These are phyloP conservation scores for Taphrina betulina DNA, from an alignment of 1,139 yeast species.

Conservation along the genomic window DNA sequence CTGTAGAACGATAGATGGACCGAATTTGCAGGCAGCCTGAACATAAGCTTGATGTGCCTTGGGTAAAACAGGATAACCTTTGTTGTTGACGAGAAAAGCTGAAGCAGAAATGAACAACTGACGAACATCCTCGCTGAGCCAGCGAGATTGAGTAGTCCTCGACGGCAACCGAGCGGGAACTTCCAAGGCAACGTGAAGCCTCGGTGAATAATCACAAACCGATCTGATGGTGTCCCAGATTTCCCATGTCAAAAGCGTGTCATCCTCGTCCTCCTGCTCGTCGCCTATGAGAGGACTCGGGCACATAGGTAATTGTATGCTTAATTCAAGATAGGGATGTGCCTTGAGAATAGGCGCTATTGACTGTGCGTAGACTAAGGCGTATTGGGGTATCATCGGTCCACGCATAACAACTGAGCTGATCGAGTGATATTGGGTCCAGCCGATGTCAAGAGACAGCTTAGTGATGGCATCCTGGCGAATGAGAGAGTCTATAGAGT, in stretches of 20 bases:
- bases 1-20: constrained; percentile 44
- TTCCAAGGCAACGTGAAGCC: constrained; percentile 58
- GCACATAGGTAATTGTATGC: constrained; percentile 24
- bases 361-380: constrained; percentile 24
- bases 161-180: constrained; percentile 55
- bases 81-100: constrained; percentile 57
- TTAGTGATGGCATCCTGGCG: constrained; percentile 21
- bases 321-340: constrained; percentile 20
- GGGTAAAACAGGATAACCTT: constrained; percentile 61
- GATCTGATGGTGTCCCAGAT: constrained; percentile 64
- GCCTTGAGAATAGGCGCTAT: constrained; percentile 18
- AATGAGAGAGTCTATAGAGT: constrained; percentile 27
- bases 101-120: constrained; percentile 56
- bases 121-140: constrained; percentile 66
- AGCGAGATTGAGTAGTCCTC: constrained; percentile 52
- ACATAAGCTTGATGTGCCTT: constrained; percentile 55
- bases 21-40: constrained; percentile 37
- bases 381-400: constrained; percentile 18
- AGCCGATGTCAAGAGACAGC: constrained; percentile 18
- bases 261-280: constrained; percentile 39
- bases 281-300: constrained; percentile 16
- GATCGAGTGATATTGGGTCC: constrained; percentile 26
- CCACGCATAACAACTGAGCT: constrained; percentile 14
- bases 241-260: constrained; percentile 63
- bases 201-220: constrained; percentile 53